These are phyloP conservation scores for Linum tenue DNA, from an alignment of 345 rosid species.

Conservation along the genomic window DNA sequence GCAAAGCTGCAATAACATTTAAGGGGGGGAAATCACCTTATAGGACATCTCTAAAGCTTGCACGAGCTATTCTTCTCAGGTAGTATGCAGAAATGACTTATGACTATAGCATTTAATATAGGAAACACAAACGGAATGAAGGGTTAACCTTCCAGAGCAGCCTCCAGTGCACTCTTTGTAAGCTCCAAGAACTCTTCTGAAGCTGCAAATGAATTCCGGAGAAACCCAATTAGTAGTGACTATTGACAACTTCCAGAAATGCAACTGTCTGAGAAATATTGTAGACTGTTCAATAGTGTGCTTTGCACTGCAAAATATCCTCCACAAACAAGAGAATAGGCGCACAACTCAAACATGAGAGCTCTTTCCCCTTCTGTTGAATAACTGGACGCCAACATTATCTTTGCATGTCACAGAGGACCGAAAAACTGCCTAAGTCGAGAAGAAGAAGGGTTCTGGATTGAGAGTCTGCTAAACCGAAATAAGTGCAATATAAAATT, in stretches of 20 bases:
- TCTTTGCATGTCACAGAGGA: not conserved
- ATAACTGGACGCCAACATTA: not conserved
- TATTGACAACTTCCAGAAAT: not conserved
- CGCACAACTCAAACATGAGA: not conserved
- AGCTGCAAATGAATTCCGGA: conserved; percentile 38
- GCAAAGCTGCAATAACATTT: conserved; percentile 48
- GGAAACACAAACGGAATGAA: not conserved
- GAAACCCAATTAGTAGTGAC: not conserved
- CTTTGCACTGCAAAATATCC: not conserved
- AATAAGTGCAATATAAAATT: not conserved
- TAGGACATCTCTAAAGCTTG: conserved; percentile 9
- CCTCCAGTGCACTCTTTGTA: conserved; percentile 81
- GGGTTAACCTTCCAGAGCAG: conserved; percentile 75
- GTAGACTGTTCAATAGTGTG: not conserved
- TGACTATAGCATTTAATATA: not conserved
- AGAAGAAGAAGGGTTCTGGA: not conserved
- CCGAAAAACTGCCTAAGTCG: not conserved
- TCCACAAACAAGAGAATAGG: not conserved
- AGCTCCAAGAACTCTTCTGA: conserved; percentile 98
- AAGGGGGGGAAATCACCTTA: conserved; percentile 1
- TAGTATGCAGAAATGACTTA: not conserved
- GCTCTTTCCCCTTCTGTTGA: too few relatives aligned
- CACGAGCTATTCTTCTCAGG: not conserved
- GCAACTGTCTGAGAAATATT: not conserved
- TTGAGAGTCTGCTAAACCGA: not conserved